Evolutionary conservation across 768 basidiomycete species (phyloP), one percentile per base, ranked within the genome.

Genomic region (Agaricus bisporus): DNA sequence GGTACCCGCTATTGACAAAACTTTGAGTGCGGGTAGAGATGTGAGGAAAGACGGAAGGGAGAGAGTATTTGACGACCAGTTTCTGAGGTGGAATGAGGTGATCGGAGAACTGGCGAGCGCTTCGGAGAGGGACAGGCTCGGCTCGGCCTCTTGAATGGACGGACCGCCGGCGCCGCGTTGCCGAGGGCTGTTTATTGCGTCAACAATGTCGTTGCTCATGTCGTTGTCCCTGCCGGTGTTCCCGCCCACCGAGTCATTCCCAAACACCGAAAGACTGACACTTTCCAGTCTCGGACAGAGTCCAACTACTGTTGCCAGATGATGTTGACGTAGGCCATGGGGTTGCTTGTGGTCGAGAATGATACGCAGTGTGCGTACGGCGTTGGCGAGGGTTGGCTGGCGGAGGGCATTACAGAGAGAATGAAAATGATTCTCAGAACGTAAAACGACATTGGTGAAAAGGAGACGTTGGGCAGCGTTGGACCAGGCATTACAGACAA

Each of bases 301-400:
- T 6, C 72, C 69, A 48, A 86, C 76, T 7, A 80, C 83, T 37
- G 69, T 68, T 22, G 81, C 82, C 63, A 88, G 83, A 17, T 80
- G 77, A 25, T 67, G 68, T 52, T 79, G 77, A 47, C 74, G 70
- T 42, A 88, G 73, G 29, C 76, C 71, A 43, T 68, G 72, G 12
- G 83, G 86, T 56, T 89, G 84, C 60, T 84, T 86, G 62, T 79
- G 73, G 70, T 89, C 88, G 49, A 90, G 61, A 36, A 81, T 72
- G 32, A 79, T 77, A 22, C 72, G 73, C 64, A 89, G 68, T 12
- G 73, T 72, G 29, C 71, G 64, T 45, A 87, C 82, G 2, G 81
- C 68, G 60, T 78, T 75, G 22, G 73, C 75, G 42, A 85, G 75
- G 46, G 74, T 63, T 45, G 72, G 67, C 20, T 81, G 81, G 41